Evolutionary conservation across 352 stramenopile species (phyloP).

Genomic region (Phytophthora quininea): DNA sequence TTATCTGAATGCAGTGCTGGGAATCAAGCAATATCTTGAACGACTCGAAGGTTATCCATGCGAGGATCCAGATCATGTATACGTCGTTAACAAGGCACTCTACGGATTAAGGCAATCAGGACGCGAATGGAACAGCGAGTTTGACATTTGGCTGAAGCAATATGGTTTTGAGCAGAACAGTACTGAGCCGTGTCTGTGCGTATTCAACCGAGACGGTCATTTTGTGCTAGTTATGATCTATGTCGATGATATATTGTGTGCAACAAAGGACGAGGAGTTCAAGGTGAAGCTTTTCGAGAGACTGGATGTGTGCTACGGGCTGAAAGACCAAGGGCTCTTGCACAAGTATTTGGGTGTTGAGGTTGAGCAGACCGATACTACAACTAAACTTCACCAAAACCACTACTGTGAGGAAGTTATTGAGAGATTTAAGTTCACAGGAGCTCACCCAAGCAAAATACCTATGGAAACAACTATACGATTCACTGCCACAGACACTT

Average conservation of each 20-base stretch:
- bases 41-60: constrained; percentile 17
- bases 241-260: constrained; percentile 36
- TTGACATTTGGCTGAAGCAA: constrained; percentile 20
- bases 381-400: constrained; percentile 16
- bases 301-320: constrained; percentile 20
- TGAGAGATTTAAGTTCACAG: constrained; percentile 11
- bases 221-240: constrained; percentile 29
- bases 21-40: constrained; percentile 20
- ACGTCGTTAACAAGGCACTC: constrained; percentile 21
- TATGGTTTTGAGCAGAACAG: constrained; percentile 11
- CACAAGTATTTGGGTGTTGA: constrained; percentile 17
- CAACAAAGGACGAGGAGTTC: constrained; percentile 17
- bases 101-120: constrained; percentile 26
- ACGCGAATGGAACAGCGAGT: constrained; percentile 26
- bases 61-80: constrained; percentile 8
- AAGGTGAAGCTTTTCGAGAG: constrained; percentile 26
- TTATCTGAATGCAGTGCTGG: constrained; percentile 15
- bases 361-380: constrained; percentile 9
- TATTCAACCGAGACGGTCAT: constrained; percentile 3
- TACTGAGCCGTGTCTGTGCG: constrained; percentile 29
- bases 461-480: constrained; percentile 15
- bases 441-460: constrained; percentile 8
- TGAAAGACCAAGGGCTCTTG: constrained; percentile 33
- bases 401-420: constrained; percentile 17
- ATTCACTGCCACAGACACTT: constrained; percentile 10